Evolutionary conservation across 495 filamentous ascomycete genomes (phyloP), one percentile per base, ranked within the genome.

Genomic region (Thermochaetoides thermophila): DNA sequence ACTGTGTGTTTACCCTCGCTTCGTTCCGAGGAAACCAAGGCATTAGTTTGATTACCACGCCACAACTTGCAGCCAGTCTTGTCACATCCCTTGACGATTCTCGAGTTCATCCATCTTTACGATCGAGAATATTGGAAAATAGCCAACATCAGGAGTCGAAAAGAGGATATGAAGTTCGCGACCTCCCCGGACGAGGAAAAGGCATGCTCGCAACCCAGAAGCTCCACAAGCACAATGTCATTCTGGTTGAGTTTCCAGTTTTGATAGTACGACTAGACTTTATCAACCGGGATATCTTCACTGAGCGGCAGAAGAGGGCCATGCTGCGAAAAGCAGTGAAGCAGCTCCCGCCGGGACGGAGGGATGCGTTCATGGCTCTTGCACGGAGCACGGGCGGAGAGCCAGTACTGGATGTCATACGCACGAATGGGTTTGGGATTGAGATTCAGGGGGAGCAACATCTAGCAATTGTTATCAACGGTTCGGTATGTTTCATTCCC

Each of bases 341-440:
- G 0, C 44, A 45, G 25, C 30, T 56, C 10, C 40, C 48, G 1
- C 23, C 36, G 24, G 27, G 43, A 20, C 39, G 47, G 32, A 34
- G 37, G 29, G 29, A 12, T 4, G 32, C 33, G 7, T 23, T 56
- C 0, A 11, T 44, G 14, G 32, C 39, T 0, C 28, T 83, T 41
- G 71, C 79, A 22, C 75, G 81, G 43, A 82, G 80, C 51, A 76
- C 69, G 1, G 77, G 76, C 8, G 77, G 77, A 7, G 76, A 75
- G 22, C 59, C 78, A 5, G 52, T 74, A 15, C 74, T 83, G 39
- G 82, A 85, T 50, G 65, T 81, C 12, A 66, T 81, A 23, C 65
- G 69, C 10, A 84, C 81, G 63, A 59, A 56, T 21, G 51, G 48
- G 11, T 59, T 56, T 25, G 47, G 47, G 3, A 37, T 59, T 5